These are phyloP conservation scores for Neurospora sp. DNA, from an alignment of 495 filamentous ascomycete species.

Conservation along the genomic window DNA sequence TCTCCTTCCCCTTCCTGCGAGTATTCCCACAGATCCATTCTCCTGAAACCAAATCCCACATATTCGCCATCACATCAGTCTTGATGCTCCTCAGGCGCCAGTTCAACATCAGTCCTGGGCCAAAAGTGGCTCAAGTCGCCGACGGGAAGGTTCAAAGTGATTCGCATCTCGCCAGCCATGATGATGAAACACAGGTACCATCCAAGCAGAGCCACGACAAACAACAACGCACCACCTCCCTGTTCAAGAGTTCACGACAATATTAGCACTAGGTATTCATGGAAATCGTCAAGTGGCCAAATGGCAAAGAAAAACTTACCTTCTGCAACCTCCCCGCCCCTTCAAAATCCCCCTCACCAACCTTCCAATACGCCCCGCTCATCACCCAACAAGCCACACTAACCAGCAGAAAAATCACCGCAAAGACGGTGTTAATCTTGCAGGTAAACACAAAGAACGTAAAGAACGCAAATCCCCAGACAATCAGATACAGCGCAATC, in stretches of 20 bases:
- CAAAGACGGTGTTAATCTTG: conserved; percentile 45
- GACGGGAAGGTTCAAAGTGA: conserved; percentile 41
- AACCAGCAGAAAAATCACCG: conserved; percentile 41
- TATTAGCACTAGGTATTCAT: no score
- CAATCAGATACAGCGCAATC: conserved; percentile 40
- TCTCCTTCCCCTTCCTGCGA: no score
- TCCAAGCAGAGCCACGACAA: conserved; percentile 40
- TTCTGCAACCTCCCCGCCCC: conserved; percentile 36
- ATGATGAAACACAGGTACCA: conserved; percentile 48
- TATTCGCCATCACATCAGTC: background rate
- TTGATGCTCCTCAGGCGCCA: conserved; percentile 24
- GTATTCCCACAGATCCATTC: no score
- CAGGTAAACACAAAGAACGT: conserved; percentile 47
- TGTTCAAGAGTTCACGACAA: conserved; percentile 1
- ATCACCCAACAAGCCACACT: conserved; percentile 39
- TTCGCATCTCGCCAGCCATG: conserved; percentile 48
- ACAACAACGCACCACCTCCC: conserved; percentile 38
- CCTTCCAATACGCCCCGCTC: conserved; percentile 41
- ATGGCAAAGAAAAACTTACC: conserved; percentile 14
- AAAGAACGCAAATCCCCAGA: conserved; percentile 47
- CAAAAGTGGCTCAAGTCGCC: conserved; percentile 45
- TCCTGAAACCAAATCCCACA: background rate
- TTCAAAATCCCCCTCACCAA: conserved; percentile 33
- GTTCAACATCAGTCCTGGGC: conserved; percentile 37
- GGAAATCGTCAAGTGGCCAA: no score